Evolutionary conservation across 164 flowering plant genomes (phyloP), one percentile per base, ranked within the genome.

Genomic region (Chloranthus sessilifolius): DNA sequence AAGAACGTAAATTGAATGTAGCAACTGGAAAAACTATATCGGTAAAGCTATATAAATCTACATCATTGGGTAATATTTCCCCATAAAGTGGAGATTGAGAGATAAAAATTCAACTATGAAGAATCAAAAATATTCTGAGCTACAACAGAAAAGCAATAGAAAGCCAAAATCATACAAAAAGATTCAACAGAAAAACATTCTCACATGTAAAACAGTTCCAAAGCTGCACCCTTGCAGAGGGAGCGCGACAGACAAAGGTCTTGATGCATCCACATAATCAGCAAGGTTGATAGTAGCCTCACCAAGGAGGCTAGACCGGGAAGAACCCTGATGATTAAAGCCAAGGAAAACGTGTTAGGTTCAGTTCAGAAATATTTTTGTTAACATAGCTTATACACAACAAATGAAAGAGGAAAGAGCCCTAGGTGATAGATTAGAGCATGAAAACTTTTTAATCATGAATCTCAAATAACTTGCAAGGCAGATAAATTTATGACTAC

Each of bases 201-300:
- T 85, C 58, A 94, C 99, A 79, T 94, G 91, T 65, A 94, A 76
- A 55, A 73, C 56, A 41, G 88, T 65, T 70, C 83, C 96, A 47
- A 67, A 70, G 52, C 72, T 73, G 74, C 85, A 79, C 43, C 99
- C 99, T 27, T 72, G 77, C 62, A 94, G 92, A 65, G 95, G 83
- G 54, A 89, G 58, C 15, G 77, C 56, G 55, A 80, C 71, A 58
- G 66, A 57, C 47, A 61, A 70, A 50, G 99, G 99, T 53, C 83
- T 83, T 36, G 54, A 57, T 44, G 99, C 96, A 69, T 86, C 92
- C 38, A 78, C 88, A 77, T 78, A 86, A 53, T 89, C 88, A 61
- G 99, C 89, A 73, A 94, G 95, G 64, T 94, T 83, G 57, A 94
- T 77, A 36, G 20, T 71, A 53, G 84, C 89, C 69, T 94, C 99